Evolutionary conservation across 345 rosid species (phyloP).

Genomic region (Sisymbrium irio): DNA sequence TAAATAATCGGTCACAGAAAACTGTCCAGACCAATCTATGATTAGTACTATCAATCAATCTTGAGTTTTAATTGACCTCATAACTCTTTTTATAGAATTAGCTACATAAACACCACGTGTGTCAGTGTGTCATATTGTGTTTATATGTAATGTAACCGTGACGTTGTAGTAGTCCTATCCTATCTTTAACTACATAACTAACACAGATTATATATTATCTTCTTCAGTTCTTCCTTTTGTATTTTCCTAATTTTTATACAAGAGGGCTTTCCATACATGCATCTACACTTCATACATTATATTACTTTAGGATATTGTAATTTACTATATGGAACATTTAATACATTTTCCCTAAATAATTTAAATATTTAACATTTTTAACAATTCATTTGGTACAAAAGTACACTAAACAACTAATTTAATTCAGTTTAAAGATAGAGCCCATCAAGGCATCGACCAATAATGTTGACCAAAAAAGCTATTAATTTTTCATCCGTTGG

Average conservation of each 20-base stretch:
- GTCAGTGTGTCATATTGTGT: background rate
- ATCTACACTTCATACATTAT: conserved; percentile 19
- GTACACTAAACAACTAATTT: conserved; percentile 18
- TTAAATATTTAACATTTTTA: background rate
- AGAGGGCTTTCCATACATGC: conserved; percentile 26
- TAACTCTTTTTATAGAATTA: background rate
- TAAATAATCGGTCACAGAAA: background rate
- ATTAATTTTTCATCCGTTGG: background rate
- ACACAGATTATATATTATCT: conserved; percentile 18
- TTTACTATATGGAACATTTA: conserved; percentile 9
- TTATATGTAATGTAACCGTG: background rate
- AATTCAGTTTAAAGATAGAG: conserved; percentile 3
- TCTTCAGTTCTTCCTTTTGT: background rate
- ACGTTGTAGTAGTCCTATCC: conserved; percentile 14
- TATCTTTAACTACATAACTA: conserved; percentile 11
- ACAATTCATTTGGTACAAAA: conserved; percentile 20
- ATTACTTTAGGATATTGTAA: conserved; percentile 21
- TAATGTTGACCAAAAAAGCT: background rate
- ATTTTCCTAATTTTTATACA: background rate
- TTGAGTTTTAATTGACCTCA: background rate
- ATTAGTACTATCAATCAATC: background rate
- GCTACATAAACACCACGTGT: background rate
- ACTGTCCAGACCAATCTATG: background rate
- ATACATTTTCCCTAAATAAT: background rate
- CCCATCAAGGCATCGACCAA: conserved; percentile 23